Percentiles rank a stretch among this genome's conserved stretches.
phyloP scores from a whole-genome alignment of 2,329 filamentous ascomycete genomes.

The Endocalyx cinctus region DNA sequence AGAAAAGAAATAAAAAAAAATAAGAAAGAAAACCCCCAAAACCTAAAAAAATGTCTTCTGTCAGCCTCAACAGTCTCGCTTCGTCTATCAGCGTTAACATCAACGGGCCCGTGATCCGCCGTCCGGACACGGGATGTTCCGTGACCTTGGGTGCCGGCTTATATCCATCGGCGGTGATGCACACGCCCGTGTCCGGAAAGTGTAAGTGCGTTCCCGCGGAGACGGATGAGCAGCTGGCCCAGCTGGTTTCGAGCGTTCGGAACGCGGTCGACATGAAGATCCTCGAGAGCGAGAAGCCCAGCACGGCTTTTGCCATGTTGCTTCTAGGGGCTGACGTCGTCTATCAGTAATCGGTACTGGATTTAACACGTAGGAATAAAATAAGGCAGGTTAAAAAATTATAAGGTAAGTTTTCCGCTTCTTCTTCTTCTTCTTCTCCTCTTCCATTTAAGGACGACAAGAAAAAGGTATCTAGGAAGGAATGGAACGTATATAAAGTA shows the following conservation, averaged over 20 bases:
- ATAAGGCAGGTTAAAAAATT: too few relatives aligned
- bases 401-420: too few relatives aligned
- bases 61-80: neutral
- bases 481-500: too few relatives aligned
- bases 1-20: too few relatives aligned
- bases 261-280: constrained; percentile 10
- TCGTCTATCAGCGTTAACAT: neutral
- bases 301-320: constrained; percentile 12
- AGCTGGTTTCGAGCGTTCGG: constrained; percentile 4
- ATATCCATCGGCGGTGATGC: constrained; percentile 3
- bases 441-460: too few relatives aligned
- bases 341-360: constrained; percentile 4
- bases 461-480: too few relatives aligned
- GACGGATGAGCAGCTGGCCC: constrained; percentile 4
- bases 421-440: too few relatives aligned
- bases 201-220: constrained; percentile 13
- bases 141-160: constrained; percentile 8
- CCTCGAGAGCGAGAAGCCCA: constrained; percentile 15
- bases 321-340: constrained; percentile 13
- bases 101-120: constrained; percentile 8
- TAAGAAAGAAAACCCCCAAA: neutral
- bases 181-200: constrained; percentile 6
- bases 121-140: constrained; percentile 13
- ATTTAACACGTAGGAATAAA: too few relatives aligned
- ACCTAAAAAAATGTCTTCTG: constrained; percentile 1